A percentile compares a stretch with the other conserved stretches of the same genome.
These are phyloP conservation scores for Kwoniella dendrophila DNA, from an alignment of 768 basidiomycete genomes.

Conservation along the genomic window DNA sequence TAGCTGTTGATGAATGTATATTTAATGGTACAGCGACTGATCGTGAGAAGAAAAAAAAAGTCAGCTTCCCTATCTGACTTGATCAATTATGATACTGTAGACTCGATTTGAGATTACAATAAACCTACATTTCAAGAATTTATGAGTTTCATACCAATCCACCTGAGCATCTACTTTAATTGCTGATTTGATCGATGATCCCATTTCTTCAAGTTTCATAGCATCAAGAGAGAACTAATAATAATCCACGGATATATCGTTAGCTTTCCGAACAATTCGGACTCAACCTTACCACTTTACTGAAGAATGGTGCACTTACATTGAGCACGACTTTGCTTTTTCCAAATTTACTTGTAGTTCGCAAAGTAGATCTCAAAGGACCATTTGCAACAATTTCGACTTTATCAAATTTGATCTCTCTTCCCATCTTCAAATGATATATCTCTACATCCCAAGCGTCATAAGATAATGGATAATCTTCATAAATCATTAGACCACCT, in stretches of 20 bases:
- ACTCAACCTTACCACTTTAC: neutral
- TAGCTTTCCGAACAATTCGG: neutral
- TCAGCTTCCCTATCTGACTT: too few relatives aligned
- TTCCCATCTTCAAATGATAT: constrained; percentile 30
- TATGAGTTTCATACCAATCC: constrained; percentile 54
- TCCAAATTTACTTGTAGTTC: constrained; percentile 11
- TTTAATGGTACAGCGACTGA: constrained; percentile 78
- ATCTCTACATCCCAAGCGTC: constrained; percentile 44
- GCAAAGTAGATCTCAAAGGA: constrained; percentile 9
- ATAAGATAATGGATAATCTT: constrained; percentile 35
- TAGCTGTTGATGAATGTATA: constrained; percentile 77
- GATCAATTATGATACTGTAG: neutral
- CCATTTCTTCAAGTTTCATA: constrained; percentile 59
- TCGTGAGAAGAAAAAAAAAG: neutral
- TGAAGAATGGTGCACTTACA: neutral
- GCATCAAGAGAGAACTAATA: constrained; percentile 79
- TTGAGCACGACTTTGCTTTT: constrained; percentile 15
- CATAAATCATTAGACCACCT: constrained; percentile 40
- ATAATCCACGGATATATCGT: neutral
- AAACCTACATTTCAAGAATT: constrained; percentile 43
- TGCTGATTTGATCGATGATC: constrained; percentile 71
- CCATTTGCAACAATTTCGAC: constrained; percentile 18
- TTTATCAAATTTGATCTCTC: constrained; percentile 24
- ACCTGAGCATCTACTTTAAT: constrained; percentile 79
- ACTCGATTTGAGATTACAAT: neutral